Conservation (phyloP, 2,329 filamentous ascomycete species). For the Pleoardoris graminearum region DNA sequence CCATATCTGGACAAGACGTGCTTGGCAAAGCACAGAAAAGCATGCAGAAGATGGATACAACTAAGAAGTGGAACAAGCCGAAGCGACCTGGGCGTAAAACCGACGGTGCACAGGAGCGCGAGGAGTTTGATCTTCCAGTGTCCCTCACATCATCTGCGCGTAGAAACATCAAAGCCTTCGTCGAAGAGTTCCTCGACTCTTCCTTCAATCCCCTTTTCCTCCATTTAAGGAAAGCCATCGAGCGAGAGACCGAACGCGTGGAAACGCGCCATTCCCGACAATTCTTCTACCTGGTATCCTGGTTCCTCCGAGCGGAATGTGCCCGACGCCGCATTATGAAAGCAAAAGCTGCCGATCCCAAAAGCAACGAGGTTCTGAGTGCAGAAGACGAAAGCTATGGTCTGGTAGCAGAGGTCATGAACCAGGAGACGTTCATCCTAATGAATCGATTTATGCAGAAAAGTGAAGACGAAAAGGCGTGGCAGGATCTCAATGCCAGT, state of each 20-base stretch:
- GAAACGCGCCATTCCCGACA: conserved; percentile 77
- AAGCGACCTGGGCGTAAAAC: conserved; percentile 53
- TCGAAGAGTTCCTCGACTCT: conserved; percentile 91
- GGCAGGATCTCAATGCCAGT: conserved; percentile 81
- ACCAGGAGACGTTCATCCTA: conserved; percentile 92
- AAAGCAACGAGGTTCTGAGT: conserved; percentile 44
- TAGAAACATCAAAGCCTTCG: conserved; percentile 77
- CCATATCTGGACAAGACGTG: conserved; percentile 85
- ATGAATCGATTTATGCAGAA: conserved; percentile 81
- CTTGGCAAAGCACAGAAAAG: conserved; percentile 72
- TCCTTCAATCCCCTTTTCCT: conserved; percentile 89
- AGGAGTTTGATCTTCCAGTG: conserved; percentile 75
- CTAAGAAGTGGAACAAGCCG: conserved; percentile 88
- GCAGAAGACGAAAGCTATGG: conserved; percentile 73
- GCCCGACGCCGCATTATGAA: conserved; percentile 62
- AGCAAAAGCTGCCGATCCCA: conserved; percentile 58
- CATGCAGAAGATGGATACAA: conserved; percentile 85
- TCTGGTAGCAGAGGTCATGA: conserved; percentile 84
- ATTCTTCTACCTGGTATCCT: conserved; percentile 89
- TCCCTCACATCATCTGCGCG: conserved; percentile 73
- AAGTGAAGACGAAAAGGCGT: conserved; percentile 79
- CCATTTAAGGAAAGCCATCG: conserved; percentile 84
- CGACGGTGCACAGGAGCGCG: conserved; percentile 41
- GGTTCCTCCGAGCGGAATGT: conserved; percentile 89
- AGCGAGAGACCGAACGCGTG: conserved; percentile 83